Evolutionary conservation across 176 grass and related monocot genomes (phyloP).

Genomic region (Elaeis guineensis): DNA sequence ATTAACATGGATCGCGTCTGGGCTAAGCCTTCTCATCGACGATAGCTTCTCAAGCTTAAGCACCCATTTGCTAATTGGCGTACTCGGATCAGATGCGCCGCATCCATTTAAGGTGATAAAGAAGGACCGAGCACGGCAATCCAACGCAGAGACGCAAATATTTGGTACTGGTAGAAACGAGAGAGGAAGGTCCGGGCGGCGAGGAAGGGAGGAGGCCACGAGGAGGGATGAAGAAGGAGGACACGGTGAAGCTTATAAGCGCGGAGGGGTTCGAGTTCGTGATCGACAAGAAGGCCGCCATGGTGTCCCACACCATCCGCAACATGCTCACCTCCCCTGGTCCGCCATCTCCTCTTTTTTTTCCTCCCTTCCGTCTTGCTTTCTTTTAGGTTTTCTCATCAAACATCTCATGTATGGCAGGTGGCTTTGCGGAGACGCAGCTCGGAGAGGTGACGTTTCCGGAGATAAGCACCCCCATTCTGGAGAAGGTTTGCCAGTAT

Average conservation of each 20-base stretch:
- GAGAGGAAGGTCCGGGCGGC: too few relatives aligned
- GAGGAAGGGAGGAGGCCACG: slow-evolving; percentile 3
- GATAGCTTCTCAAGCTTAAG: too few relatives aligned
- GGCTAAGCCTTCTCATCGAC: too few relatives aligned
- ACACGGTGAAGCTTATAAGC: slow-evolving; percentile 91
- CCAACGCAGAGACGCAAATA: too few relatives aligned
- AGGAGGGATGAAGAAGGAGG: slow-evolving; percentile 26
- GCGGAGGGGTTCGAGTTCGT: slow-evolving; percentile 95
- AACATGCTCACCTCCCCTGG: slow-evolving; percentile 99
- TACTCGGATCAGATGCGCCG: too few relatives aligned
- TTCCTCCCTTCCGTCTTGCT: background rate
- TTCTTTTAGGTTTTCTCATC: background rate
- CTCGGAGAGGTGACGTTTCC: slow-evolving; percentile 81
- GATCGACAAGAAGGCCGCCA: slow-evolving; percentile 80
- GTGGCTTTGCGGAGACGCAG: slow-evolving; percentile 66
- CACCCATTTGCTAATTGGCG: too few relatives aligned
- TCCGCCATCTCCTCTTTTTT: background rate
- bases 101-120: too few relatives aligned
- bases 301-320: slow-evolving; percentile 81
- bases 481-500: slow-evolving; percentile 95
- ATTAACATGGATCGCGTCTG: too few relatives aligned
- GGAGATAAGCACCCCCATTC: slow-evolving; percentile 62
- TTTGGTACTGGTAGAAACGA: too few relatives aligned
- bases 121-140: too few relatives aligned
- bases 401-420: background rate